These are phyloP conservation scores for Fusarium caatingaense DNA, from an alignment of 2,329 filamentous ascomycete species.

Conservation along the genomic window DNA sequence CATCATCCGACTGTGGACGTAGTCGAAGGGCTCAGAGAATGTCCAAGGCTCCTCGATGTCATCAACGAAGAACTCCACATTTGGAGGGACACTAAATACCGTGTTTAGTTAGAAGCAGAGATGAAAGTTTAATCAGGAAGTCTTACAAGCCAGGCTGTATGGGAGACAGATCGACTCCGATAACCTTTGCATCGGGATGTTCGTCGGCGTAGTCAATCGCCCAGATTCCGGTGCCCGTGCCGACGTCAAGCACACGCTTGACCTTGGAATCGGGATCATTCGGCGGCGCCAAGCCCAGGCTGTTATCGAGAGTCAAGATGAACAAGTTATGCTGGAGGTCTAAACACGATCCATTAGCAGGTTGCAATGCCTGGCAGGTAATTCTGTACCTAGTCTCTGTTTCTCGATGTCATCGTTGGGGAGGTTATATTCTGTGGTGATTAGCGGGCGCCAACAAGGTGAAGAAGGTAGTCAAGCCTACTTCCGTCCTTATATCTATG, in stretches of 20 bases:
- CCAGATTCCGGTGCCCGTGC: conserved; percentile 23
- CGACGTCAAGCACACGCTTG: conserved; percentile 17
- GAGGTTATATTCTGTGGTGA: conserved; percentile 4
- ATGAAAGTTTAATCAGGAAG: too few relatives aligned
- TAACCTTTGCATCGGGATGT: conserved; percentile 16
- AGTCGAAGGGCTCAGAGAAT: conserved; percentile 33
- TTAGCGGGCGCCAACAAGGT: fast-evolving
- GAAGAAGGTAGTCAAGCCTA: not conserved
- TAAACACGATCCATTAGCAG: not conserved
- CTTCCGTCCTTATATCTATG: conserved; percentile 40
- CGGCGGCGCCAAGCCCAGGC: conserved; percentile 14
- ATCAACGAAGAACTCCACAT: conserved; percentile 37
- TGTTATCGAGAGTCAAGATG: conserved; percentile 5
- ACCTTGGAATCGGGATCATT: not conserved
- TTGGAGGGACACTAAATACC: conserved; percentile 23
- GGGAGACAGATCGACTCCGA: conserved; percentile 33
- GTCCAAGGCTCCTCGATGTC: conserved; percentile 38
- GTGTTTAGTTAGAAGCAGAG: too few relatives aligned
- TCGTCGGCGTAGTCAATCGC: conserved; percentile 29
- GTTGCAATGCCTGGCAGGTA: too few relatives aligned
- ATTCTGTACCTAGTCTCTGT: not conserved
- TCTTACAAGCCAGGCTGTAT: conserved; percentile 32
- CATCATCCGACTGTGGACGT: conserved; percentile 40
- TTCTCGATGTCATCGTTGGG: conserved; percentile 23
- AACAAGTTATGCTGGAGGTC: conserved; percentile 18